Evolutionary conservation across 2,329 filamentous ascomycete genomes (phyloP).

Genomic region (Aspergillus sp.): DNA sequence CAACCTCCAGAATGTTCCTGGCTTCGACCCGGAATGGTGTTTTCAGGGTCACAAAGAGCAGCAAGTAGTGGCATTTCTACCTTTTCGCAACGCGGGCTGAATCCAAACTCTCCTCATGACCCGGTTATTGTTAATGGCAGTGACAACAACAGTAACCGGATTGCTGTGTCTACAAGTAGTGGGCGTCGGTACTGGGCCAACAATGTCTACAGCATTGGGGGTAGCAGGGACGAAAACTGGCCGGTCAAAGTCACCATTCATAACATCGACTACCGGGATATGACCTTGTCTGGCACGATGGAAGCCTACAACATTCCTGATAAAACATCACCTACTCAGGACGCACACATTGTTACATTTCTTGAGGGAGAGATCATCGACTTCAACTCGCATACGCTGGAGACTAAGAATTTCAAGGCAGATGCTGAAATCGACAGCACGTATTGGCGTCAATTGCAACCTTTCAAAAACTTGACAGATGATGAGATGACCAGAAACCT

Average conservation of each 20-base stretch:
- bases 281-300: constrained; percentile 65
- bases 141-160: constrained; percentile 21
- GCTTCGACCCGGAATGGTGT: constrained; percentile 57
- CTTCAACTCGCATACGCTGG: constrained; percentile 47
- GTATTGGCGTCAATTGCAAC: constrained; percentile 46
- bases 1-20: constrained; percentile 55
- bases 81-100: constrained; percentile 24
- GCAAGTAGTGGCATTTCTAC: constrained; percentile 28
- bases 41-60: constrained; percentile 59
- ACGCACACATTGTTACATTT: constrained; percentile 57
- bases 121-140: constrained; percentile 32
- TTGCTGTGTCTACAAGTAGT: constrained; percentile 32
- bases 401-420: constrained; percentile 45
- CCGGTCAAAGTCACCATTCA: constrained; percentile 64
- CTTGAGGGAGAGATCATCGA: constrained; percentile 67
- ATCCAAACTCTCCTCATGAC: constrained; percentile 21
- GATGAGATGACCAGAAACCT: constrained; percentile 40
- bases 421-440: constrained; percentile 42
- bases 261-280: constrained; percentile 54
- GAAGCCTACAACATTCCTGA: constrained; percentile 64
- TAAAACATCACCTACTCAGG: constrained; percentile 38
- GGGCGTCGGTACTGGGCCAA: constrained; percentile 33
- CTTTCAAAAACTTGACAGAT: constrained; percentile 42
- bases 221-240: constrained; percentile 54
- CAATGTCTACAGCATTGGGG: constrained; percentile 16